These are phyloP conservation scores for Cutaneotrichosporon sp. DNA, from an alignment of 1,284 basidiomycete species.

Conservation along the genomic window DNA sequence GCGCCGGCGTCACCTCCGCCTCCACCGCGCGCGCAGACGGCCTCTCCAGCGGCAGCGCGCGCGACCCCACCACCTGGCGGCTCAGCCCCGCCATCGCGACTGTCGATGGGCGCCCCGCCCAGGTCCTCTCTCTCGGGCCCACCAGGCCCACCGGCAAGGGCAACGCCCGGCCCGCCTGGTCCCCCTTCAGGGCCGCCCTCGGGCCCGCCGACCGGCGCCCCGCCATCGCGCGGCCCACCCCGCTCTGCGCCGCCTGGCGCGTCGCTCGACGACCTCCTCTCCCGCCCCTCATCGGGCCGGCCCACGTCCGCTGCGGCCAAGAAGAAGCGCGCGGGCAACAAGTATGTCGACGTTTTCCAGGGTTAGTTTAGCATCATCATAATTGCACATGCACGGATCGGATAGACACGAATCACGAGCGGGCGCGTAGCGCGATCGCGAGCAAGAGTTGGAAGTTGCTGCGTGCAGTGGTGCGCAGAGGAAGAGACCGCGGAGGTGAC, in stretches of 20 bases:
- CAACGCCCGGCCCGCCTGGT: constrained; percentile 23
- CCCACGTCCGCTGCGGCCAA: constrained; percentile 54
- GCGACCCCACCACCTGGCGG: not conserved
- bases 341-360: constrained; percentile 65
- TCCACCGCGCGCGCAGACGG: constrained; percentile 74
- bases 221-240: constrained; percentile 15
- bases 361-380: constrained; percentile 3
- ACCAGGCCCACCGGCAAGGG: not conserved
- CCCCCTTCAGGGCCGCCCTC: constrained; percentile 3
- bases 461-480: too few relatives aligned
- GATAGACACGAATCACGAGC: too few relatives aligned
- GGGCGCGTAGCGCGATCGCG: too few relatives aligned
- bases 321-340: constrained; percentile 72
- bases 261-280: constrained; percentile 50
- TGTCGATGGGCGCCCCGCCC: not conserved
- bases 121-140: not conserved
- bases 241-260: constrained; percentile 54
- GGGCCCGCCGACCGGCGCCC: not conserved
- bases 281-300: constrained; percentile 45
- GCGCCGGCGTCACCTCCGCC: constrained; percentile 58
- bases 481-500: too few relatives aligned
- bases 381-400: constrained; percentile 3
- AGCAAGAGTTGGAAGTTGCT: too few relatives aligned
- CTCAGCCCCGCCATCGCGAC: not conserved
- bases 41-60: constrained; percentile 63